Percentiles rank a stretch among this genome's conserved stretches.
Conservation (phyloP, 1,284 basidiomycete species). For the Cerioporus squamosus region DNA sequence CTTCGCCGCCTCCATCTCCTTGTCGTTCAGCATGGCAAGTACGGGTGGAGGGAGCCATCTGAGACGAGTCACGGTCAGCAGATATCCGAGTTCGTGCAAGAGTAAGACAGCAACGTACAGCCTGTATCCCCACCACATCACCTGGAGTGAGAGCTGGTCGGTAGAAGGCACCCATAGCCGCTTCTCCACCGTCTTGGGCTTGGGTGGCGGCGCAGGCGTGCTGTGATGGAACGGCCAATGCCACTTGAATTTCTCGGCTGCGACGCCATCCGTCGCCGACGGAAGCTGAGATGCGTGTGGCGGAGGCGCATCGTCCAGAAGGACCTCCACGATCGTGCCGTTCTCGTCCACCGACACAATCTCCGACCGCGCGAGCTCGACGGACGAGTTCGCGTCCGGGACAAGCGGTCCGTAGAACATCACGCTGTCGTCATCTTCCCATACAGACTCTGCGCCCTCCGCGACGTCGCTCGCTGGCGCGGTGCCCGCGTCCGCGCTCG, state of each 20-base stretch:
- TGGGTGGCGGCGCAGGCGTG: slow-evolving; percentile 12
- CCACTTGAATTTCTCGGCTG: not conserved
- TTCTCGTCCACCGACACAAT: slow-evolving; percentile 53
- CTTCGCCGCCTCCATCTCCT: slow-evolving; percentile 67
- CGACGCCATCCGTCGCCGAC: slow-evolving; percentile 13
- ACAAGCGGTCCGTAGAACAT: slow-evolving; percentile 78
- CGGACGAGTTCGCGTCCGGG: slow-evolving; percentile 60
- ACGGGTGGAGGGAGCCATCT: slow-evolving; percentile 75
- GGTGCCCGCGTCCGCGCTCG: slow-evolving; percentile 8
- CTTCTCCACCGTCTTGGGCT: slow-evolving; percentile 33
- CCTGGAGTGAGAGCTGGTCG: slow-evolving; percentile 70
- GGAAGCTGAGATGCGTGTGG: not conserved
- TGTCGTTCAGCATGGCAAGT: slow-evolving; percentile 63
- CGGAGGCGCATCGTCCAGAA: slow-evolving; percentile 16
- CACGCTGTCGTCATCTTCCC: slow-evolving; percentile 59
- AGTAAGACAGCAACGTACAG: slow-evolving; percentile 48
- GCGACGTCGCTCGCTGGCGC: not conserved
- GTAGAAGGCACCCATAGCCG: slow-evolving; percentile 74
- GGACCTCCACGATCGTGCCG: slow-evolving; percentile 33
- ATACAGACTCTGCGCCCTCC: slow-evolving; percentile 34
- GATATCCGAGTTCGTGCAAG: too few relatives aligned
- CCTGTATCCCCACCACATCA: slow-evolving; percentile 83
- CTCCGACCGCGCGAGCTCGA: slow-evolving; percentile 71
- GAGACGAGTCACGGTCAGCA: not conserved
- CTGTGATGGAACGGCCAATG: slow-evolving; percentile 19